Base-by-base conservation (phyloP, 75 land plant genomes). In the Chamaecyparis obtusa region DNA sequence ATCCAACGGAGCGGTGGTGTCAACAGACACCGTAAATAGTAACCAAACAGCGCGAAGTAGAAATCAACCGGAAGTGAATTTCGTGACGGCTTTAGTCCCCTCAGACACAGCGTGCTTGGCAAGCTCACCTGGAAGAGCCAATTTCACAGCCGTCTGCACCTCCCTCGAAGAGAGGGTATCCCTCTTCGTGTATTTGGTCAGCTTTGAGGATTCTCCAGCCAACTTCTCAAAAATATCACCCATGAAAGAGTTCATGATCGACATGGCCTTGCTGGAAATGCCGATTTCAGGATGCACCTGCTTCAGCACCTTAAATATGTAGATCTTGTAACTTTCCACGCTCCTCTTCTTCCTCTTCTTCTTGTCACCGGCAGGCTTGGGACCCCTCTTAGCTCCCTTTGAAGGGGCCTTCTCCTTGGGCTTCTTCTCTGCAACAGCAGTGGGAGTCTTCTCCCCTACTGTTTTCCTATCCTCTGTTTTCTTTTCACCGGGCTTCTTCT, bases 191-290 rank as follows among this genome's bases (percentile, higher is more conserved):
- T 94, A 92, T 56, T 88, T 80, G 15, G 89, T 86, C 44, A 96
- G 91, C 85, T 78, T 72, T 9, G 91, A 87, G 2, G 96, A 93
- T 88, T 96, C 97, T 24, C 72, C 87, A 36, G 96, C 94, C 2
- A 96, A 67, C 87, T 93, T 91, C 93, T 96, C 95, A 82, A 96
- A 94, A 89, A 94, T 96, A 83, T 96, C 97, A 46, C 54, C 85
- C 91, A 96, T 92, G 78, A 91, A 90, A 57, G 87, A 88, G 88
- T 95, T 93, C 88, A 96, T 60, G 37, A 95, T 90, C 19, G 89
- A 87, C 96, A 95, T 96, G 43, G 98, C 95, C 91, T 89, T 91
- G 30, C 89, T 83, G 84, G 98, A 96, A 19, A 94, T 88, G 44
- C 94, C 92, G 55, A 93, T 54, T 17, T 87, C 96, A 21, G 95